Base-by-base conservation (phyloP, 1,284 basidiomycete species). In the Moesziomyces aphidis region DNA sequence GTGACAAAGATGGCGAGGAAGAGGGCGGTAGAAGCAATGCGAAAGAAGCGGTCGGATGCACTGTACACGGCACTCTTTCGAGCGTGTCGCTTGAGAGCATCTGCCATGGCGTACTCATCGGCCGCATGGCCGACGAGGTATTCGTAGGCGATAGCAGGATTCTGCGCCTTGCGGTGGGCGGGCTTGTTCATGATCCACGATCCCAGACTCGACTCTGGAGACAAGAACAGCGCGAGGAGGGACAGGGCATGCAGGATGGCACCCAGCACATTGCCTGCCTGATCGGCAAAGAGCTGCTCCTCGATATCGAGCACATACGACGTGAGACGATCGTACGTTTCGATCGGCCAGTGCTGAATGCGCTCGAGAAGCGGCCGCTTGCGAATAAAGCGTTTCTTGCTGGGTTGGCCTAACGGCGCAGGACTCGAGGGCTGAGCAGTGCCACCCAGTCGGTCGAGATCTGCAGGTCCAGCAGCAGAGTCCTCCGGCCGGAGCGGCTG, bases 31-130 rank as follows among this genome's bases (percentile, higher is more conserved):
- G 75, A 66, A 5, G 55, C 55, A 36, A 64, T 52, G 15, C 71
- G 61, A 43, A 73, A 73, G 61, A 73, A 73, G 45, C 71, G 61
- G 42, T 72, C 73, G 21, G 67, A 66, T 4, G 69, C 69, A 15
- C 55, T 58, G 26, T 57, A 43, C 23, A 68, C 65, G 34, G 62
- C 71, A 26, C 54, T 60, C 47, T 75, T 71, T 24, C 65, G 64
- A 19, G 65, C 59, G 42, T 67, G 66, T 1, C 60, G 57, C 48
- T 55, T 68, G 54, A 72, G 62, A 22, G 63, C 68, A 47, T 78
- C 61, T 7, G 53, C 70, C 72, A 73, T 73, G 19, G 71, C 71
- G 19, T 56, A 68, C n/a, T 73, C 71, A 36, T 73, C 71, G n/a
- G 65, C 71, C 1, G 71, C 63, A 36, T 73, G 61, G 26, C 55